Base-by-base conservation (phyloP, 805 yeast genomes). In the Osmozyma mogii region DNA sequence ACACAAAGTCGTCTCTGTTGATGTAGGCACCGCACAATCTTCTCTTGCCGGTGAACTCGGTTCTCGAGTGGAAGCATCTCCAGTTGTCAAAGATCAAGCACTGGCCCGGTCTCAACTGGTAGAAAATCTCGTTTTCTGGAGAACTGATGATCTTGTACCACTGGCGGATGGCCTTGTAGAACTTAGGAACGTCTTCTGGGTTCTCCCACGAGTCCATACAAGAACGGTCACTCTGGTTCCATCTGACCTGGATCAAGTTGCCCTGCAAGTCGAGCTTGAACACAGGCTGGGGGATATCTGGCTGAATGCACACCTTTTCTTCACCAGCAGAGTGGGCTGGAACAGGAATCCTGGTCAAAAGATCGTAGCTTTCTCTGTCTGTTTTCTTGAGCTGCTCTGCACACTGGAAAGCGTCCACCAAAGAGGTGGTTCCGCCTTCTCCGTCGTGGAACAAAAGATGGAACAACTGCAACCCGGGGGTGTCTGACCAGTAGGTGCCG, bases 241-340 rank as follows among this genome's bases (percentile, higher is more conserved):
- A 78, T 15, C 84, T 62, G 9, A 76, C 70, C 49, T 78, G 84
- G 17, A 70, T 50, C 38, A 78, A 57, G 17, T 73, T 58, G 2
- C 76, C 78, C 3, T 62, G 43, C 6, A 50, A 47, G 39, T 70
- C 72, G 33, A 73, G 65, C 45, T 70, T 73, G 50, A 79, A 68
- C 3, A 78, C 62, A 4, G 84, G 82, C 42, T 66, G 70, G 3
- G 75, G 60, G 13, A 58, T 47, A 25, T 66, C 69, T 3, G 83
- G 78, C 43, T 70, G 76, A 28, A 77, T 72, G 41, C 79, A 68
- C 9, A 68, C 78, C 43, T 55, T 61, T 25, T 68, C 77, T 44
- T 78, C 84, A 15, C 87, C 87, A 5, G 84, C 79, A n/a, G 79
- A 70, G 45, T 78, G 85, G 14, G 82, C 81, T n/a, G 78, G 77